Conservation (phyloP, 2,329 filamentous ascomycete species). For the Keithomyces neogunnii region DNA sequence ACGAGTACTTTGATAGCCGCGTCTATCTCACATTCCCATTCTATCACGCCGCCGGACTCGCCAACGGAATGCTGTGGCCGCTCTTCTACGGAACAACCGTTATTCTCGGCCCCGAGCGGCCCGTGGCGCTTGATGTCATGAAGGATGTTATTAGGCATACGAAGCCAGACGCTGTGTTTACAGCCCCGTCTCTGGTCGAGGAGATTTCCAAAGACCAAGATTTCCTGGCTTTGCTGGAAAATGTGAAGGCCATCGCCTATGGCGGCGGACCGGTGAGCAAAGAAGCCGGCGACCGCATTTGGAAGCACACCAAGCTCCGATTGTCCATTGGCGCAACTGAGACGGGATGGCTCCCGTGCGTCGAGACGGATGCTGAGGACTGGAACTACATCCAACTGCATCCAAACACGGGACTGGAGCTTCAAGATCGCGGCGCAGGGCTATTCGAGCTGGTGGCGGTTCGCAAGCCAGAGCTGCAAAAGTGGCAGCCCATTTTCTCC, state of each 20-base stretch:
- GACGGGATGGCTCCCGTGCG: too few relatives aligned
- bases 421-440: slow-evolving; percentile 4
- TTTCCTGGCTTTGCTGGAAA: slow-evolving; percentile 28
- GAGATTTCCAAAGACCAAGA: slow-evolving; percentile 27
- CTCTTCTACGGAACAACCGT: slow-evolving; percentile 22
- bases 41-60: slow-evolving; percentile 28
- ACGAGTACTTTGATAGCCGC: background rate
- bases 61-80: slow-evolving; percentile 7
- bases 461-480: slow-evolving; percentile 15
- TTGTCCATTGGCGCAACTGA: too few relatives aligned
- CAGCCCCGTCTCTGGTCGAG: slow-evolving; percentile 33
- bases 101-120: slow-evolving; percentile 21
- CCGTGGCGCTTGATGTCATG: slow-evolving; percentile 25
- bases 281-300: background rate
- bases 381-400: too few relatives aligned
- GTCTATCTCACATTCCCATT: slow-evolving; percentile 22
- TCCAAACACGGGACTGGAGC: slow-evolving; percentile 24
- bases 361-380: too few relatives aligned
- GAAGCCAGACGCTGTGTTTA: slow-evolving; percentile 17
- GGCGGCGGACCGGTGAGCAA: background rate
- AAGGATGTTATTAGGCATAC: slow-evolving; percentile 20
- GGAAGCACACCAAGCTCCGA: too few relatives aligned
- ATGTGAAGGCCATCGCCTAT: slow-evolving; percentile 1
- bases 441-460: slow-evolving; percentile 26
- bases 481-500: slow-evolving; percentile 24